Base-by-base conservation (phyloP, 2,329 filamentous ascomycete genomes). In the Plenodomus biglobosus region DNA sequence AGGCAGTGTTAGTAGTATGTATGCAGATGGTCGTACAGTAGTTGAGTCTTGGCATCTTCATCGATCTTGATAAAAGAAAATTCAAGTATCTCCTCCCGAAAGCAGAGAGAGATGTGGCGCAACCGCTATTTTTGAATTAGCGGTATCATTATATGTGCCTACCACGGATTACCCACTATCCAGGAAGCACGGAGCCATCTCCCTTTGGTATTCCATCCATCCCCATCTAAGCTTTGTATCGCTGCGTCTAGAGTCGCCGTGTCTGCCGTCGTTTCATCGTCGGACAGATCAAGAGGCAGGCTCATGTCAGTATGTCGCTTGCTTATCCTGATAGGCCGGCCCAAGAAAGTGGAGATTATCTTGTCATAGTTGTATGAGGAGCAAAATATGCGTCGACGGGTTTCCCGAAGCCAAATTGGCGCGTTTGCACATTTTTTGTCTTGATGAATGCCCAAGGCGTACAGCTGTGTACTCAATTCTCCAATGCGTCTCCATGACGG, bases 141-240 rank as follows among this genome's bases (percentile, higher is more conserved):
- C 21, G 15, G 41, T 8, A 2, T 38, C 1, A 11, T 5, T 18
- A 2, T 16, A 10, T 7, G 1, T 17, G 8, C 8, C 1, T 16
- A 2, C 8, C 15, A 2, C n/a, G 8, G 15, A n/a, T 2, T 6
- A 49, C 53, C 19, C 44, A 63, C 53, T 18, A 66, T 61, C 62
- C 64, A 70, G 8, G 58, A 59, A n/a, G 61, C 60, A 22, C 66
- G 54, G 3, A 59, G 39, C 50, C 62, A 62, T 17, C 53, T 52
- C 3, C 56, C 47, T 32, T 61, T 50, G 4, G 61, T 65, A 35
- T 80, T 82, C 80, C 68, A 71, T 2, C 66, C 66, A 15, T 64
- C 52, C 8, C 44, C 27, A 35, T 67, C 66, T 6, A 71, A 50
- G 8, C 30, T 40, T 35, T 50, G 38, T 19, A 62, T 61, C 2